phyloP scores from a whole-genome alignment of 768 basidiomycete species.

The Lentinula edodes region DNA sequence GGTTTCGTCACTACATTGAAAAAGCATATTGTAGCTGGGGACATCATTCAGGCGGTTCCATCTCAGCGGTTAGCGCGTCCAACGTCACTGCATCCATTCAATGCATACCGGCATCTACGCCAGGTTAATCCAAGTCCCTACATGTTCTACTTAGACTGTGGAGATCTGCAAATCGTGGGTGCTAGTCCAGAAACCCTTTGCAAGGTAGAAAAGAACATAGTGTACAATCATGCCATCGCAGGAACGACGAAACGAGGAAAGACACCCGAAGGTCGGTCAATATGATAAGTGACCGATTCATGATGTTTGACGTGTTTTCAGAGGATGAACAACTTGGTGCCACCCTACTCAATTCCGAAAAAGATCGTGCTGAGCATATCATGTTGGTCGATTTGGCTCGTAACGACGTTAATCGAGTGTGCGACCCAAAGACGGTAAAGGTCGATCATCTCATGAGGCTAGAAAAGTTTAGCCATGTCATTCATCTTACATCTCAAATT shows the following conservation, averaged over 20 bases:
- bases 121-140: conserved; percentile 97
- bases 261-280: conserved; percentile 67
- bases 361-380: conserved; percentile 96
- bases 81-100: conserved; percentile 92
- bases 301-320: conserved; percentile 22
- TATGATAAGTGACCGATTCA: neutral
- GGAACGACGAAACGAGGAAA: conserved; percentile 89
- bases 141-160: conserved; percentile 97
- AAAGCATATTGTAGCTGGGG: conserved; percentile 90
- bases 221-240: conserved; percentile 97
- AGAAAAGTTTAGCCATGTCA: conserved; percentile 97
- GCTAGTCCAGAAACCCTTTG: conserved; percentile 97
- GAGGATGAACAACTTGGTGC: conserved; percentile 84
- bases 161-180: conserved; percentile 91
- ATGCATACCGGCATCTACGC: conserved; percentile 89
- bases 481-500: conserved; percentile 94
- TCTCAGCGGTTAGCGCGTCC: conserved; percentile 85
- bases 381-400: conserved; percentile 98
- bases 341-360: conserved; percentile 76
- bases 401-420: conserved; percentile 98
- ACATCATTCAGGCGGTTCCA: conserved; percentile 98
- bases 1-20: conserved; percentile 87
- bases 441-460: conserved; percentile 92
- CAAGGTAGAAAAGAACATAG: conserved; percentile 87
- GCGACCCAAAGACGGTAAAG: conserved; percentile 90